These are phyloP conservation scores for barrel medic (Medicago truncatula) DNA, from an alignment of 306 rosid genomes.

Conservation along the genomic window DNA sequence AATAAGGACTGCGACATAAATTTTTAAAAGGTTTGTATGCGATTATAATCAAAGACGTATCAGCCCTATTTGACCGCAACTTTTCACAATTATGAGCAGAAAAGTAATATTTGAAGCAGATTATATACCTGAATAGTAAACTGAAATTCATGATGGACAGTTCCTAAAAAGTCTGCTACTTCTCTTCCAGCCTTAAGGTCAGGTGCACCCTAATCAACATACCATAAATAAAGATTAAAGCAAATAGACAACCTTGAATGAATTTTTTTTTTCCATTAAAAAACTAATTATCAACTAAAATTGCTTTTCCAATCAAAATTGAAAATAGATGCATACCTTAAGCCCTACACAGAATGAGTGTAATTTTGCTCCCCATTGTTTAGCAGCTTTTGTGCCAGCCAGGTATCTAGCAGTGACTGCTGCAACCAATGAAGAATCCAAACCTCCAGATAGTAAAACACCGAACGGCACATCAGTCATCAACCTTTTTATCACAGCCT, in stretches of 20 bases:
- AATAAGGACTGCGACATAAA: neutral
- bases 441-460: slow-evolving; percentile 89
- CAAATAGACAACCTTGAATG: neutral
- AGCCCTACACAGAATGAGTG: slow-evolving; percentile 95
- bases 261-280: neutral
- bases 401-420: slow-evolving; percentile 88
- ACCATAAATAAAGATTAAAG: slow-evolving; percentile 10
- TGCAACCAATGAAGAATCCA: slow-evolving; percentile 94
- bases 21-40: neutral
- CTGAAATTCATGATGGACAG: slow-evolving; percentile 86
- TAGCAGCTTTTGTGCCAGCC: slow-evolving; percentile 78
- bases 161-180: slow-evolving; percentile 89
- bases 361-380: slow-evolving; percentile 91
- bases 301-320: neutral
- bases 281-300: neutral
- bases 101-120: neutral
- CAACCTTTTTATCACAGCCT: slow-evolving; percentile 92
- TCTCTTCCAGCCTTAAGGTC: slow-evolving; percentile 94
- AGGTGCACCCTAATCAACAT: slow-evolving; percentile 76
- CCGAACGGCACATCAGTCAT: slow-evolving; percentile 99
- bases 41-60: neutral
- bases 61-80: neutral
- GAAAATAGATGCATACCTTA: slow-evolving; percentile 56
- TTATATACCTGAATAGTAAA: slow-evolving; percentile 79
- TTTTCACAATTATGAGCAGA: neutral